These are phyloP conservation scores for Rozella allomycis DNA, from an alignment of 371 early-diverging fungal species.

Conservation along the genomic window DNA sequence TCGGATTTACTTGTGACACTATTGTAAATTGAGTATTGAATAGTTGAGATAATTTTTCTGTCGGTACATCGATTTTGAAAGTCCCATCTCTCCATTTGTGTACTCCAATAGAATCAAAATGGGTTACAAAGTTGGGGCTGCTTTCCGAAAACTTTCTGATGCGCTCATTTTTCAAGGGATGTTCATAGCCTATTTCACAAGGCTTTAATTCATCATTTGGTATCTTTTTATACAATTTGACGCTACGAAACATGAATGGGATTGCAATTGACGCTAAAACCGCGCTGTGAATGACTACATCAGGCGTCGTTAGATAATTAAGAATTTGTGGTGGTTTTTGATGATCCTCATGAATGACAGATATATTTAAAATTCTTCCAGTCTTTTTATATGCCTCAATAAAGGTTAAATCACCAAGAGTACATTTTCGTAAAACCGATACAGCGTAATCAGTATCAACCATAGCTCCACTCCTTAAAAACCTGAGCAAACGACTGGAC, in stretches of 20 bases:
- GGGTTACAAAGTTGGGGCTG: no score
- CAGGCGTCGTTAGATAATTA: slow-evolving; percentile 70
- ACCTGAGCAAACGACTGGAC: slow-evolving; percentile 6
- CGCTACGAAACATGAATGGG: slow-evolving; percentile 55
- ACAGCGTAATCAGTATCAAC: slow-evolving; percentile 12
- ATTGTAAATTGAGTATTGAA: slow-evolving; percentile 72
- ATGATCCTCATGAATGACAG: slow-evolving; percentile 54
- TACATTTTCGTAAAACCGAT: slow-evolving; percentile 6
- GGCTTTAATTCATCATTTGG: slow-evolving; percentile 39
- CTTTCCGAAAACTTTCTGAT: no score
- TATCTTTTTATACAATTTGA: slow-evolving; percentile 52
- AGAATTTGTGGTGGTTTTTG: slow-evolving; percentile 56
- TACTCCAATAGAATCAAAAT: no score
- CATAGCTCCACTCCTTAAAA: slow-evolving; percentile 12
- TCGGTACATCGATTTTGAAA: slow-evolving; percentile 59
- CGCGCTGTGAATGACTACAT: slow-evolving; percentile 70
- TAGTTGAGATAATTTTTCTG: slow-evolving; percentile 36
- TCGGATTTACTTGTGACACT: slow-evolving; percentile 78
- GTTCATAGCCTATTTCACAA: slow-evolving; percentile 43
- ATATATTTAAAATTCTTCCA: slow-evolving; percentile 63
- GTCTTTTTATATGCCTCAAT: slow-evolving; percentile 64
- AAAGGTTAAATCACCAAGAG: slow-evolving; percentile 12
- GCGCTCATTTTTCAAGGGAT: no score
- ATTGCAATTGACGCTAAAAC: slow-evolving; percentile 49
- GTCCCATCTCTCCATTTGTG: slow-evolving; percentile 60